phyloP scores from a whole-genome alignment of 2,329 filamentous ascomycete species.

The Ophiocordyceps unilateralis region DNA sequence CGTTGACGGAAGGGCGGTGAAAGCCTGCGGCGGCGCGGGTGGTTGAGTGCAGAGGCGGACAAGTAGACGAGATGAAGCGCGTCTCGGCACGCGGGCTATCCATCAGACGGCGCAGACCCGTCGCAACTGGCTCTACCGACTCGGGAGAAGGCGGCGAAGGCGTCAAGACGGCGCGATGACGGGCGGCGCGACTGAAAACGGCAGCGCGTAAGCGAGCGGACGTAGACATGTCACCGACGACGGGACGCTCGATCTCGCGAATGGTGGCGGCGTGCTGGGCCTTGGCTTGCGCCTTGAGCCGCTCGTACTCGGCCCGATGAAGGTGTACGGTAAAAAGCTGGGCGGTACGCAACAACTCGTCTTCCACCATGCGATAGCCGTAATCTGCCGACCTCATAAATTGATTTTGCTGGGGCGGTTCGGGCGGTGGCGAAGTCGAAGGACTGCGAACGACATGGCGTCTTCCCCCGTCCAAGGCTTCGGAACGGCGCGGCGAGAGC shows the following conservation, averaged over 20 bases:
- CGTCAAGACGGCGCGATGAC: conserved; percentile 9
- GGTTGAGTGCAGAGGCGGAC: neutral
- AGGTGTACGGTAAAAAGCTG: conserved; percentile 56
- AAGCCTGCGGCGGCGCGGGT: conserved; percentile 1
- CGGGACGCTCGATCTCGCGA: conserved; percentile 31
- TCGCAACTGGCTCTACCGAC: conserved; percentile 8
- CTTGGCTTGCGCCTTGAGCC: conserved; percentile 41
- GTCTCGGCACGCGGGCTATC: conserved; percentile 19
- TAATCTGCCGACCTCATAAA: conserved; percentile 58
- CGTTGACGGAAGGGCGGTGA: neutral
- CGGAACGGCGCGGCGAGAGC: too few relatives aligned
- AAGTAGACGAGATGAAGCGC: conserved; percentile 6
- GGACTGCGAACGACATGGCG: conserved; percentile 12
- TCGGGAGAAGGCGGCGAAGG: conserved; percentile 5
- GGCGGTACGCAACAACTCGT: conserved; percentile 54
- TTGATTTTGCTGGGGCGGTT: conserved; percentile 23
- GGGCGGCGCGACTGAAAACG: conserved; percentile 6
- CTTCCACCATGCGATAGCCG: conserved; percentile 66
- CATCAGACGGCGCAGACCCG: conserved; percentile 24
- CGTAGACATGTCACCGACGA: conserved; percentile 19
- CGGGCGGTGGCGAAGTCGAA: conserved; percentile 35
- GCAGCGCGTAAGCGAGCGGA: conserved; percentile 9
- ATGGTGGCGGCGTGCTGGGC: conserved; percentile 35
- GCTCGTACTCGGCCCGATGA: conserved; percentile 60
- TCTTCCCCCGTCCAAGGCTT: too few relatives aligned